Percentiles rank a stretch among this genome's conserved stretches.
Conservation (phyloP, 441 rosid genomes). For the Metrosideros polymorpha region DNA sequence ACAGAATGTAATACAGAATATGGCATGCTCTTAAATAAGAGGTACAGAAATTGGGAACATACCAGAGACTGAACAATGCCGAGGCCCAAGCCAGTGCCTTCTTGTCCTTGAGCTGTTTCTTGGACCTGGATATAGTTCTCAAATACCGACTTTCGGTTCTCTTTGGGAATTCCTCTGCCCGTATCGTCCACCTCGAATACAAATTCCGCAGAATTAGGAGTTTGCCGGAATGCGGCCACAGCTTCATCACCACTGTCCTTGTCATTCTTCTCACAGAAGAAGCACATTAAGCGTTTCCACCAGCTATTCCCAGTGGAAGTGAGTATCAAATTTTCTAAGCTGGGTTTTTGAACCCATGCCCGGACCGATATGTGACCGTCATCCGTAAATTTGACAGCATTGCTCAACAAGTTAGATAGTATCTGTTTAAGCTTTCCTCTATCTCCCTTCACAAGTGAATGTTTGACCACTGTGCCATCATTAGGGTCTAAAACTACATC, state of each 20-base stretch:
- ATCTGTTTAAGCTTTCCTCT: constrained; percentile 51
- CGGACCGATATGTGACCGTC: constrained; percentile 55
- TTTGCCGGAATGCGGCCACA: not conserved
- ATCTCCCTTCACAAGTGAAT: constrained; percentile 54
- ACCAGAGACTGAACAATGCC: constrained; percentile 92
- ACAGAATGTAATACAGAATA: not conserved
- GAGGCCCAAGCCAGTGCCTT: constrained; percentile 90
- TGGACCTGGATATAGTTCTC: constrained; percentile 79
- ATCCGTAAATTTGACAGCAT: constrained; percentile 71
- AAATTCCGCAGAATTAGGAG: constrained; percentile 30
- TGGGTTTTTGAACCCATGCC: constrained; percentile 47
- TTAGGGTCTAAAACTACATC: constrained; percentile 56
- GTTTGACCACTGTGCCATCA: constrained; percentile 47
- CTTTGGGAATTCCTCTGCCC: constrained; percentile 75
- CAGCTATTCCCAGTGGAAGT: constrained; percentile 15
- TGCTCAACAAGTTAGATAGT: constrained; percentile 54
- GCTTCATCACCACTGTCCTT: not conserved
- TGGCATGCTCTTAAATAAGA: not conserved
- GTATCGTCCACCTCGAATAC: constrained; percentile 80
- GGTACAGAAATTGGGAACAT: not conserved
- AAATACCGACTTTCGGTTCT: constrained; percentile 49
- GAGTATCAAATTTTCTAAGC: constrained; percentile 13
- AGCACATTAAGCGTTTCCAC: constrained; percentile 1
- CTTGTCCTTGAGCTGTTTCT: constrained; percentile 46
- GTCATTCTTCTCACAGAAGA: constrained; percentile 10